Base-by-base conservation (phyloP, 768 basidiomycete genomes). In the Arthromyces matolae region DNA sequence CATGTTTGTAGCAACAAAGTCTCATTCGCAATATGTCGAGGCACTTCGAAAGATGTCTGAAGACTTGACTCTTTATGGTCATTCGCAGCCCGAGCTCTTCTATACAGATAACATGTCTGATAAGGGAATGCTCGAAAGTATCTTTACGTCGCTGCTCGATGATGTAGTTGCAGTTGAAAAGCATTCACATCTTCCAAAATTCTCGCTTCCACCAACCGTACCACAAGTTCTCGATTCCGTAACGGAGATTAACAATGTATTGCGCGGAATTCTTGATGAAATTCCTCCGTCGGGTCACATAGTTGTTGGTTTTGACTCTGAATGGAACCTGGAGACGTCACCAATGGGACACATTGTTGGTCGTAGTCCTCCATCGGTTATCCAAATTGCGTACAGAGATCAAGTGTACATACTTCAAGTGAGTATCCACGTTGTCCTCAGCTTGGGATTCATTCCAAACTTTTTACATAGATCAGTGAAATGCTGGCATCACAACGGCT, bases 91-190 rank as follows among this genome's bases (percentile, higher is more conserved):
- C 24, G 1, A 24, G 2, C 14, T 61, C 5, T 42, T 65, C 10
- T 66, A 55, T 45, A 66, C 64, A 0, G 67, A 69, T 45, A 64
- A 60, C 36, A 57, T 67, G 33, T 28, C 51, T 1, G 66, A 65
- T 39, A 64, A 63, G 20, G 40, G 5, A 25, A 29, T 40, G 16
- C 28, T 41, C 29, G 37, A 29, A 50, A 14, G 29, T 12, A 34
- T 22, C 8, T 55, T 57, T 20, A 50, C 52, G 13, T 52, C 49
- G 9, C 50, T 59, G 5, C 32, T 28, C 14, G 18, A 52, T 10
- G 40, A 49, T 40, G 43, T 59, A 13, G 18, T 16, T 5, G 52
- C 56, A 33, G 34, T 57, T 29, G 63, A 63, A 28, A 66, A 66
- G 42, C 59, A 64, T 38, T 19, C 27, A 0, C 28, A 60, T 22